phyloP scores from a whole-genome alignment of 2,329 filamentous ascomycete species.

The Thelonectria blattea region DNA sequence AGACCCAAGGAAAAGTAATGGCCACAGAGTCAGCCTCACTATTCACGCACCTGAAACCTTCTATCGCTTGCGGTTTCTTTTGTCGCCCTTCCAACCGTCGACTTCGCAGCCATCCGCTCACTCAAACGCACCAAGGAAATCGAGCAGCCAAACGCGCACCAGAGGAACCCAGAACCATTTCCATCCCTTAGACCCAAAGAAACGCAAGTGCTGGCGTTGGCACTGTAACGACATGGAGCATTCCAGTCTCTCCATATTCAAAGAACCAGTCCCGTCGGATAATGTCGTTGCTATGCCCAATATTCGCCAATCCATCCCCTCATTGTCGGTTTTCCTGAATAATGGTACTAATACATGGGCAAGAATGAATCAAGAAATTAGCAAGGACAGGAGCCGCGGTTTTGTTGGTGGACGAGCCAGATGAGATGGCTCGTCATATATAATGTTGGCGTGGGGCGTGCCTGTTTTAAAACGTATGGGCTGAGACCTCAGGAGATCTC shows the following conservation, averaged over 20 bases:
- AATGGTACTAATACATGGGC: slow-evolving; percentile 32
- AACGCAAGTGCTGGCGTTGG: neutral
- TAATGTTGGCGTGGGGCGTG: neutral
- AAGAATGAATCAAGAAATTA: slow-evolving; percentile 25
- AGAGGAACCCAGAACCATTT: neutral
- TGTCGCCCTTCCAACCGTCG: neutral
- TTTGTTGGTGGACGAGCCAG: neutral
- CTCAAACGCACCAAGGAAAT: neutral
- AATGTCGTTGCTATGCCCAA: neutral
- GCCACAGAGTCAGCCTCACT: neutral
- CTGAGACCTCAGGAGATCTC: neutral
- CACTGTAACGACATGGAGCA: neutral
- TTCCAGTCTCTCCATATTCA: slow-evolving; percentile 6
- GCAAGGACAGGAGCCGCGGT: slow-evolving; percentile 10
- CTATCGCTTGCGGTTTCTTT: neutral
- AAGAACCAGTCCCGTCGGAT: neutral
- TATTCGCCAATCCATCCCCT: slow-evolving; percentile 20
- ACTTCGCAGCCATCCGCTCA: neutral
- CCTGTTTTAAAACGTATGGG: neutral
- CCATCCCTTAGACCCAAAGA: neutral
- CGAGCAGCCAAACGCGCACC: neutral
- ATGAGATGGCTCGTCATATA: neutral
- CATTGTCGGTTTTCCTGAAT: slow-evolving; percentile 24
- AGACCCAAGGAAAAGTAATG: neutral
- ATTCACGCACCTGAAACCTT: neutral